Percentiles rank a stretch among this genome's conserved stretches.
These are phyloP conservation scores for Fomitopsis serialis DNA, from an alignment of 768 basidiomycete genomes.

Conservation along the genomic window DNA sequence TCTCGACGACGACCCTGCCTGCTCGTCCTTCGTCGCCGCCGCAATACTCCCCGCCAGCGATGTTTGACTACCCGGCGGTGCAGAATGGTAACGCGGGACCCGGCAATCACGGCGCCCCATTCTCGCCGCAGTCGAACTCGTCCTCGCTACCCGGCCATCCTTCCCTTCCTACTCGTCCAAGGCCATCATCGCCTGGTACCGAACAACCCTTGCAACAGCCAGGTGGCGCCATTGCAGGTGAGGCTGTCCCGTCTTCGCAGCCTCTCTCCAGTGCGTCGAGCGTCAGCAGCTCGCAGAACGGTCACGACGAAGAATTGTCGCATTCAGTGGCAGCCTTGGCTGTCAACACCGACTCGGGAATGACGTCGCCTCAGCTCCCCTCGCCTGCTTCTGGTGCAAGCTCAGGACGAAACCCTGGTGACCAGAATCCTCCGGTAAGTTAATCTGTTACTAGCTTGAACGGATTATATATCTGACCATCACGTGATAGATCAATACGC, in stretches of 20 bases:
- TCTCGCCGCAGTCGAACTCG: conserved; percentile 22
- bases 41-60: conserved; percentile 20
- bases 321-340: conserved; percentile 35
- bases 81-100: conserved; percentile 15
- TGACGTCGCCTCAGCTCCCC: conserved; percentile 69
- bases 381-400: conserved; percentile 69
- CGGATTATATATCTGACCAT: neutral
- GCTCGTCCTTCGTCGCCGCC: conserved; percentile 17
- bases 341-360: conserved; percentile 48
- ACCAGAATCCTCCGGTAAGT: conserved; percentile 91
- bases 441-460: neutral
- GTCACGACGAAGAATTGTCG: conserved; percentile 30
- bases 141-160: conserved; percentile 21
- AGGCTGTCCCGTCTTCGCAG: conserved; percentile 21
- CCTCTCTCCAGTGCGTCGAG: conserved; percentile 39
- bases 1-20: conserved; percentile 15
- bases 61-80: conserved; percentile 11
- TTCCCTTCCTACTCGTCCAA: conserved; percentile 23
- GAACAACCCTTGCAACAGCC: conserved; percentile 10
- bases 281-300: conserved; percentile 32
- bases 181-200: conserved; percentile 20
- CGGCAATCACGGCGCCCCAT: conserved; percentile 17
- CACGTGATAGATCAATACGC: conserved; percentile 73
- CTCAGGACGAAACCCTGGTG: conserved; percentile 43
- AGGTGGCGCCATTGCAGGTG: conserved; percentile 1